A percentile compares a stretch with the other conserved stretches of the same genome.
phyloP scores from a whole-genome alignment of 805 yeast genomes.

The Hanseniaspora mollemarum region DNA sequence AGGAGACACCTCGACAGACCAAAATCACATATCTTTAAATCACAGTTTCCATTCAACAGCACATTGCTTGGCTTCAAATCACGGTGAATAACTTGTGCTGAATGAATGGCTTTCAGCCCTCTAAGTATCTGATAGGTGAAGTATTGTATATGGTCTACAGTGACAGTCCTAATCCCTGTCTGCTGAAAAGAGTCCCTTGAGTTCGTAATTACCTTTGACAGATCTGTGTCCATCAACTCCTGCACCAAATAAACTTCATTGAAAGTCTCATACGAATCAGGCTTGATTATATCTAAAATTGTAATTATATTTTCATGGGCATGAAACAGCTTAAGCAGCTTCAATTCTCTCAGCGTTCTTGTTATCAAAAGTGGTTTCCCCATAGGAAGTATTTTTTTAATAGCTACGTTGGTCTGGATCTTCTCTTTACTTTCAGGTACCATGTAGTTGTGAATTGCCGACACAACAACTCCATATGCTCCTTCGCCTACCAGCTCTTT shows the following conservation, averaged over 20 bases:
- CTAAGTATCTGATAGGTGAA: slow-evolving; percentile 59
- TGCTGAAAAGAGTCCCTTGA: slow-evolving; percentile 27
- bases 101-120: slow-evolving; percentile 60
- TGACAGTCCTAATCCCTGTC: slow-evolving; percentile 29
- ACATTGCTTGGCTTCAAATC: slow-evolving; percentile 69
- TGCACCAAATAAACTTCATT: slow-evolving; percentile 65
- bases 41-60: slow-evolving; percentile 57
- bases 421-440: slow-evolving; percentile 23
- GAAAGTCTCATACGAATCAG: slow-evolving; percentile 45
- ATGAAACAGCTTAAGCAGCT: slow-evolving; percentile 50
- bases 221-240: slow-evolving; percentile 67
- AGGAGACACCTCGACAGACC: slow-evolving; percentile 55
- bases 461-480: slow-evolving; percentile 69
- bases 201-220: slow-evolving; percentile 49
- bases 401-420: slow-evolving; percentile 47
- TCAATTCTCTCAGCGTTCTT: slow-evolving; percentile 60
- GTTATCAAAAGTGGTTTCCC: slow-evolving; percentile 53
- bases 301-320: slow-evolving; percentile 63
- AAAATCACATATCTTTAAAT: slow-evolving; percentile 67
- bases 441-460: slow-evolving; percentile 53
- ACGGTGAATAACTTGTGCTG: slow-evolving; percentile 62
- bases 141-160: slow-evolving; percentile 60
- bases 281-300: slow-evolving; percentile 55
- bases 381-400: slow-evolving; percentile 66
- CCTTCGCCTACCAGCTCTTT: slow-evolving; percentile 63